Evolutionary conservation across 75 land plant species (phyloP).

Genomic region (Pseudotsuga menziesii): DNA sequence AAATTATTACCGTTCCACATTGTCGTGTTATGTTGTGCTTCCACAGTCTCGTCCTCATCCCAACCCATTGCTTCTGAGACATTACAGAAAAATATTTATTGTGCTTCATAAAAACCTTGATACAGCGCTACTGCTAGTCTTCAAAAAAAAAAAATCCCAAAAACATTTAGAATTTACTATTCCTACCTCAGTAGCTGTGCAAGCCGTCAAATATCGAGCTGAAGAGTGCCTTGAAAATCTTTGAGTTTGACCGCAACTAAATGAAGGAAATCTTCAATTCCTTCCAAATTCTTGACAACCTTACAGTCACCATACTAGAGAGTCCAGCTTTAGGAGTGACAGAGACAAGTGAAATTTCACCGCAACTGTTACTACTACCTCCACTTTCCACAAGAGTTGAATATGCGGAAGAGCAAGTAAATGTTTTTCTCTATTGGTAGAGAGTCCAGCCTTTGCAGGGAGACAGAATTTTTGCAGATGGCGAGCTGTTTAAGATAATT

Average conservation of each 20-base stretch:
- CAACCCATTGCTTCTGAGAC: constrained; percentile 1
- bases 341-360: background rate
- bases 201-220: background rate
- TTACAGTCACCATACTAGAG: background rate
- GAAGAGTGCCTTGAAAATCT: background rate
- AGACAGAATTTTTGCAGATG: no score
- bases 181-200: background rate
- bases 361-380: background rate
- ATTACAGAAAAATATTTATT: background rate
- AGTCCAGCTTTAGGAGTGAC: background rate
- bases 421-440: background rate
- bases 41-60: background rate
- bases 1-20: background rate
- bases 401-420: background rate
- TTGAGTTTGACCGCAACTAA: background rate
- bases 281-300: background rate
- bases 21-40: background rate
- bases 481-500: no score
- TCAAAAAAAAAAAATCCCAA: background rate
- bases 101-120: background rate
- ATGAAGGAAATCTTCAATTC: background rate
- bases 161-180: background rate
- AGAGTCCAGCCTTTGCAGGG: background rate
- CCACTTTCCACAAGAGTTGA: background rate
- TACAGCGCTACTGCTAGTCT: background rate